A percentile compares a stretch with the other conserved stretches of the same genome.
phyloP scores from a whole-genome alignment of 345 rosid species.

The Xanthoceras sorbifolium region DNA sequence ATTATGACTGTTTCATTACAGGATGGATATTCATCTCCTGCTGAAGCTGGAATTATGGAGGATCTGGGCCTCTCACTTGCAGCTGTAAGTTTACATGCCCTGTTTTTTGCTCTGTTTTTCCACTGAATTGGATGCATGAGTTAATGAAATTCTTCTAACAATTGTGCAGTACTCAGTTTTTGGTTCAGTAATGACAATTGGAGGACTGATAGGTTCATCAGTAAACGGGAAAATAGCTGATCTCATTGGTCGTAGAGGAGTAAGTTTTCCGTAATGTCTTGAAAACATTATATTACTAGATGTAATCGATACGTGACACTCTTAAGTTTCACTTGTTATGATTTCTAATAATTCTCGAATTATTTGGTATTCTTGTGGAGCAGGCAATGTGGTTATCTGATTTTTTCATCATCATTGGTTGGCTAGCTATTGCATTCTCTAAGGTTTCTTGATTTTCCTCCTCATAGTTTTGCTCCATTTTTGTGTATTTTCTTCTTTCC shows the following conservation, averaged over 20 bases:
- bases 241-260: constrained; percentile 36
- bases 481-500: background rate
- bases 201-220: constrained; percentile 36
- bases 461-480: background rate
- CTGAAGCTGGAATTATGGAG: constrained; percentile 65
- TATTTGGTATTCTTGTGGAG: background rate
- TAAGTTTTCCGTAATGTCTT: constrained; percentile 20
- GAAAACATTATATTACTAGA: too few species aligned
- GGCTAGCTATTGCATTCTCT: constrained; percentile 17
- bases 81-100: constrained; percentile 1
- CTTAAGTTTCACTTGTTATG: too few species aligned
- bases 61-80: constrained; percentile 43
- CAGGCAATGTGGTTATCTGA: constrained; percentile 4
- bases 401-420: background rate
- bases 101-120: too few species aligned
- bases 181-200: constrained; percentile 35
- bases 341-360: too few species aligned
- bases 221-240: constrained; percentile 38
- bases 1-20: constrained; percentile 25
- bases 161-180: constrained; percentile 42
- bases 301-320: too few species aligned
- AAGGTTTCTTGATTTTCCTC: too few species aligned
- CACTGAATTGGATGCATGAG: too few species aligned
- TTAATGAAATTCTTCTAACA: too few species aligned
- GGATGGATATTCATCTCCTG: constrained; percentile 86